Evolutionary conservation across 2,329 filamentous ascomycete species (phyloP), one percentile per base, ranked within the genome.

Genomic region (Epicoccum nigrum): DNA sequence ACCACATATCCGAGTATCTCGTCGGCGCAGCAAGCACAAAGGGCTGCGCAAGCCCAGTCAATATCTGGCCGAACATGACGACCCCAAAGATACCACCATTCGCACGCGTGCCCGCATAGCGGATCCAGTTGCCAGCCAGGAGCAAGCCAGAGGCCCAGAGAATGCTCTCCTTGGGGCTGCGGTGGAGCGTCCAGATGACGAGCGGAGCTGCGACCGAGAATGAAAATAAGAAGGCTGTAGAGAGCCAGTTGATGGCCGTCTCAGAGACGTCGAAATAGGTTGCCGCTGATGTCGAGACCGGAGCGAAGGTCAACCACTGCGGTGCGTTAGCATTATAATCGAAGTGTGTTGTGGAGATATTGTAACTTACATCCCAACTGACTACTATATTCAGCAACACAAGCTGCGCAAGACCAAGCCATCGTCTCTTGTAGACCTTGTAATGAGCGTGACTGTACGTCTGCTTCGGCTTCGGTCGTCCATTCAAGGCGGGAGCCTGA

Each of bases 1-100:
- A 97, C 94, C 94, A 97, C 53, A 96, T 78, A 70, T 97, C 92
- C 46, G 90, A 94, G 74, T 96, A 99, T 55, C 90, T 81, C 0
- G 94, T 93, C 0, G 94, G 93, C 0, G 93, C 91, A 6, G 88
- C 86, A 8, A 97, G 83, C 11, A 96, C 90, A 71, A 97, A 97
- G 0, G 94, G 92, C 70, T 99, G 94, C 1, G 91, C 86, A 31
- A 97, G 81, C 1, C 93, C 94, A 44, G 89, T 91, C 54, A 99
- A 72, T 69, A 97, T 88, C 76, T 97, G 93, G 4, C 93, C 93
- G 62, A 95, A 86, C 88, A 97, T 90, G 55, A 91, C 87, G 35
- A 89, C 81, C 33, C 86, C 86, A 67, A 89, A 95, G 60, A 79
- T 81, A 41, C 88, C 89, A 19, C 83, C 76, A 62, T 73, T 75